phyloP scores from a whole-genome alignment of 306 rosid genomes.

The Vachellia pachyceras region DNA sequence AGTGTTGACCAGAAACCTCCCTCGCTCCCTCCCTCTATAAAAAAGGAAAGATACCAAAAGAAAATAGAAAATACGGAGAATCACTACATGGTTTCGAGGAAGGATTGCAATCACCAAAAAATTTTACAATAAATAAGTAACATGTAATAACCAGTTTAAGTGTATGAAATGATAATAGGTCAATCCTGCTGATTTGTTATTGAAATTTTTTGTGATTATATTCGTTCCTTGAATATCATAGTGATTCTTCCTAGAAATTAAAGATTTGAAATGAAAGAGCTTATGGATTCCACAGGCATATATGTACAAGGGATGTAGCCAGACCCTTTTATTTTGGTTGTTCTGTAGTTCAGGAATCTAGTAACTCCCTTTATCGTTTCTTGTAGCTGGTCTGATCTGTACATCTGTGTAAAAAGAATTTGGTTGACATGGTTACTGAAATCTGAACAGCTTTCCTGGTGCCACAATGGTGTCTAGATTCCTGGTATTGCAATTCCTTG shows the following conservation, averaged over 20 bases:
- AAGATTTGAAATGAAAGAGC: neutral
- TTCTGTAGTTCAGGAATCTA: neutral
- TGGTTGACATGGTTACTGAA: slow-evolving; percentile 25
- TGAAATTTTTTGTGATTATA: too few relatives aligned
- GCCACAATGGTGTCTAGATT: slow-evolving; percentile 1
- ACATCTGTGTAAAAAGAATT: neutral
- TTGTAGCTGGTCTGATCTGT: neutral
- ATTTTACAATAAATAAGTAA: too few relatives aligned
- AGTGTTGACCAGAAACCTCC: neutral
- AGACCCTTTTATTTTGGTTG: neutral
- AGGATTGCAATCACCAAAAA: too few relatives aligned
- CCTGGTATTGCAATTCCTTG: slow-evolving; percentile 15
- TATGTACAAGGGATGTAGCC: neutral
- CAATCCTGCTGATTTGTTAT: too few relatives aligned
- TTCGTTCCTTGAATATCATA: too few relatives aligned
- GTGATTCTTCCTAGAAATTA: neutral
- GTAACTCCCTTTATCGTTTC: neutral
- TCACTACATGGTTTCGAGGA: too few relatives aligned
- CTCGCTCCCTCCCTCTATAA: neutral
- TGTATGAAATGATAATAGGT: too few relatives aligned
- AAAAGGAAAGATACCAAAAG: too few relatives aligned
- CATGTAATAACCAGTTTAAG: too few relatives aligned
- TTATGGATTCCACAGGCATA: neutral
- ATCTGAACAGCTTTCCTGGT: slow-evolving; percentile 23
- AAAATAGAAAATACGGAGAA: neutral